These are phyloP conservation scores for Kwoniella heveanensis DNA, from an alignment of 768 basidiomycete genomes.

Conservation along the genomic window DNA sequence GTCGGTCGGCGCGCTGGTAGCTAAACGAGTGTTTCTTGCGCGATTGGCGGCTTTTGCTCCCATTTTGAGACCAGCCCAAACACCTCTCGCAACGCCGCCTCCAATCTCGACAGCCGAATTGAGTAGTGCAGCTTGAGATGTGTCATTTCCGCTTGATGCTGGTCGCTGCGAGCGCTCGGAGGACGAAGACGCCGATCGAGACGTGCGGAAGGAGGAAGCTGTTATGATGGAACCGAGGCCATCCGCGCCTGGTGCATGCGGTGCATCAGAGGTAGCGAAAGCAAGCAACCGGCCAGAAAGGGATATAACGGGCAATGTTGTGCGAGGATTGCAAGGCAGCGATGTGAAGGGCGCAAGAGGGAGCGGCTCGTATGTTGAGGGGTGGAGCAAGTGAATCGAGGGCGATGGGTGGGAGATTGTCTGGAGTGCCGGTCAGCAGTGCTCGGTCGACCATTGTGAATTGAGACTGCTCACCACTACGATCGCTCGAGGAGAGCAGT, in stretches of 20 bases:
- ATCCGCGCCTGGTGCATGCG: constrained; percentile 29
- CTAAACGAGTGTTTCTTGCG: constrained; percentile 33
- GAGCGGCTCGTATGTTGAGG: constrained; percentile 19
- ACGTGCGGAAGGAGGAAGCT: constrained; percentile 11
- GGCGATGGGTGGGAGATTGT: constrained; percentile 29
- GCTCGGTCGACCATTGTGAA: not conserved
- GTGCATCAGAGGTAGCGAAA: constrained; percentile 28
- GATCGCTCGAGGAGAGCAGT: constrained; percentile 19
- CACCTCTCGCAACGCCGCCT: constrained; percentile 45
- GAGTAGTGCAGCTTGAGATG: constrained; percentile 22
- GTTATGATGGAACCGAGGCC: constrained; percentile 43
- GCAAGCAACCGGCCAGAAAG: constrained; percentile 39
- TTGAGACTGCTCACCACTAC: constrained; percentile 30
- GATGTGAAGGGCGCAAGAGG: constrained; percentile 10
- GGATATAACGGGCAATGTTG: constrained; percentile 27
- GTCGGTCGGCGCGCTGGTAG: constrained; percentile 41
- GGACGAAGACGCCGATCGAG: not conserved
- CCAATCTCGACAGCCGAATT: constrained; percentile 44
- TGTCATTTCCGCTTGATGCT: constrained; percentile 1
- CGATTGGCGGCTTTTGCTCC: constrained; percentile 43
- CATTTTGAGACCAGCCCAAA: constrained; percentile 52
- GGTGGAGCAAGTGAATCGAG: constrained; percentile 29
- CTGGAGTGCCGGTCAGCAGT: constrained; percentile 11
- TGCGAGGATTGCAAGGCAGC: constrained; percentile 15
- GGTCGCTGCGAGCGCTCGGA: not conserved